These are phyloP conservation scores for Blastobotrys aristatus DNA, from an alignment of 1,139 yeast species.

Conservation along the genomic window DNA sequence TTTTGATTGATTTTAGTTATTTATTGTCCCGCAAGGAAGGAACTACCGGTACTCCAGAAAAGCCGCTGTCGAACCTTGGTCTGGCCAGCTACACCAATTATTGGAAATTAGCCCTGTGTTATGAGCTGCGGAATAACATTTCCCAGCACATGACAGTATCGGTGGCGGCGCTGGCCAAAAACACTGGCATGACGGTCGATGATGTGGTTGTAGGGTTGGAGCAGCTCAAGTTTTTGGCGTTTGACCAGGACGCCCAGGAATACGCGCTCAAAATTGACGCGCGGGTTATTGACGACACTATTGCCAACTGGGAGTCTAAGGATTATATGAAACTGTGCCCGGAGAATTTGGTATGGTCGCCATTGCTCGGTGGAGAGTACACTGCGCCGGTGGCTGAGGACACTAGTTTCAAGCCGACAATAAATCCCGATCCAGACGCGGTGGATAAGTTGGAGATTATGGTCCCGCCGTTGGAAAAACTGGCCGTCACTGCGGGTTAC, in stretches of 20 bases:
- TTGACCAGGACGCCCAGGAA: constrained; percentile 33
- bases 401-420: not conserved
- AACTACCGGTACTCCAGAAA: constrained; percentile 88
- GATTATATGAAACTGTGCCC: constrained; percentile 50
- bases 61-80: constrained; percentile 86
- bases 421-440: no score
- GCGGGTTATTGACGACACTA: constrained; percentile 40
- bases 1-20: constrained; percentile 86
- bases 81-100: constrained; percentile 78
- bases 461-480: not conserved
- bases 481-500: not conserved
- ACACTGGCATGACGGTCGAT: constrained; percentile 77
- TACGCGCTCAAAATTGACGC: constrained; percentile 56
- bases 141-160: constrained; percentile 38
- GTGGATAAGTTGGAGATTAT: not conserved
- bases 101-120: constrained; percentile 71
- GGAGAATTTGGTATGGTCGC: constrained; percentile 53
- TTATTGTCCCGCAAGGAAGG: constrained; percentile 68
- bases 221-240: constrained; percentile 57
- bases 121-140: constrained; percentile 34
- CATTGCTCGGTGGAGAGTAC: constrained; percentile 1
- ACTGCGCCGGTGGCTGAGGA: not conserved
- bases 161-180: constrained; percentile 54
- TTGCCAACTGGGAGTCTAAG: constrained; percentile 53
- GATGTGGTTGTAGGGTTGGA: constrained; percentile 88